Percentiles rank a stretch among this genome's conserved stretches.
phyloP scores from a whole-genome alignment of 208 protist genomes.

The Acanthamoeba polyphaga region DNA sequence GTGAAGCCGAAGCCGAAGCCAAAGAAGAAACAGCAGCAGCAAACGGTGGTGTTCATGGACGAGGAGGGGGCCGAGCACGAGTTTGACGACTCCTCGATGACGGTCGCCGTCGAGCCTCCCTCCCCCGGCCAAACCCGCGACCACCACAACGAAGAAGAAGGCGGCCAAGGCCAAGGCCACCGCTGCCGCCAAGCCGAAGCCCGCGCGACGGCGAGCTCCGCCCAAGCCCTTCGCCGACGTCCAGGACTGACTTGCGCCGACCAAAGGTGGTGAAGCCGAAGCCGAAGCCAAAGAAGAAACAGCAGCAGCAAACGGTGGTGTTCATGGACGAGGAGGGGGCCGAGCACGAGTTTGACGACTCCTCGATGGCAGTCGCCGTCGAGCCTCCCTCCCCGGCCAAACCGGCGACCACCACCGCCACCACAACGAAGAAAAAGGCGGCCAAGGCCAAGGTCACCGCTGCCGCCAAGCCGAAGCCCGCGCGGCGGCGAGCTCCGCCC shows the following conservation, averaged over 20 bases:
- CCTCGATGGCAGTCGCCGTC: not conserved
- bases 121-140: not conserved
- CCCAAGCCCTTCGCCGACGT: not conserved
- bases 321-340: not conserved
- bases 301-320: not conserved
- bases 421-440: not conserved
- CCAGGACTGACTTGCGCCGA: too few species aligned
- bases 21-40: not conserved
- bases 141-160: not conserved
- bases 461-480: not conserved
- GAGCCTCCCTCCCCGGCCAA: not conserved
- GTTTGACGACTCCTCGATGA: not conserved
- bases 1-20: not conserved
- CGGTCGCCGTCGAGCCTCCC: not conserved
- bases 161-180: not conserved
- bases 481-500: not conserved
- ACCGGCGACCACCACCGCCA: too few species aligned
- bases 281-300: not conserved
- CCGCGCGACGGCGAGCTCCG: not conserved
- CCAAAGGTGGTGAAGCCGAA: not conserved
- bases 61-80: not conserved
- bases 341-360: not conserved
- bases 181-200: not conserved
- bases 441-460: not conserved
- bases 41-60: conserved; percentile 13